A percentile compares a stretch with the other conserved stretches of the same genome.
These are phyloP conservation scores for Violaceomyces palustris DNA, from an alignment of 1,284 basidiomycete genomes.

Conservation along the genomic window DNA sequence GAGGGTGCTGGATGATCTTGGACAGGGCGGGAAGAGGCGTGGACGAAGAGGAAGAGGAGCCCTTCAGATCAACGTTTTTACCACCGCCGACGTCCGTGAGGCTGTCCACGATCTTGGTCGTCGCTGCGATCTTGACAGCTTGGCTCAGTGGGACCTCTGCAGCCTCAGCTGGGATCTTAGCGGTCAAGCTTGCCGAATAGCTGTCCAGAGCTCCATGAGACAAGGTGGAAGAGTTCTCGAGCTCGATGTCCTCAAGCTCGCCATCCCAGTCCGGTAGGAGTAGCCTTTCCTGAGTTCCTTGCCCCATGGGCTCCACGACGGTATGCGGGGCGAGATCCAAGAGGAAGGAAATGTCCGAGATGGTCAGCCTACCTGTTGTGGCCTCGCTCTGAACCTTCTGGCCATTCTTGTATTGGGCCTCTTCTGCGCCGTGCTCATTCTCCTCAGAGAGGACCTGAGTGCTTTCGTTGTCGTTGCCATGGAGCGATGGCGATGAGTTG, in stretches of 20 bases:
- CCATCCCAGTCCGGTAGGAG: slow-evolving; percentile 36
- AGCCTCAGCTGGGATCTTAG: too few relatives aligned
- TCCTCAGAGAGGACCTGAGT: background rate
- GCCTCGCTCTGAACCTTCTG: background rate
- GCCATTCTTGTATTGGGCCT: background rate
- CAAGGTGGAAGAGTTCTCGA: too few relatives aligned
- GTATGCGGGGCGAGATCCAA: slow-evolving; percentile 43
- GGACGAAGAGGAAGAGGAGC: background rate
- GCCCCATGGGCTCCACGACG: slow-evolving; percentile 48
- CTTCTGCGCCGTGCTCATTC: slow-evolving; percentile 4
- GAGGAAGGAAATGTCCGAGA: slow-evolving; percentile 43
- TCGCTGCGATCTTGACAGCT: slow-evolving; percentile 23
- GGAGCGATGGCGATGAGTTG: slow-evolving; percentile 18
- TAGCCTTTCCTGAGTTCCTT: slow-evolving; percentile 43
- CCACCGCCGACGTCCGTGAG: slow-evolving; percentile 10
- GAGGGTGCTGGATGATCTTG: too few relatives aligned
- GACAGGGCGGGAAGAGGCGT: slow-evolving; percentile 1
- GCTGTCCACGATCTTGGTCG: slow-evolving; percentile 27
- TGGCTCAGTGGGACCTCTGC: slow-evolving; percentile 12
- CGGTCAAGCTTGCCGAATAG: slow-evolving; percentile 4
- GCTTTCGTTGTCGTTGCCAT: slow-evolving; percentile 15
- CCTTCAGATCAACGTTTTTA: background rate
- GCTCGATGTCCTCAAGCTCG: slow-evolving; percentile 7
- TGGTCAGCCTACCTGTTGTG: slow-evolving; percentile 21
- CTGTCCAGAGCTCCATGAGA: background rate